Evolutionary conservation across 306 rosid species (phyloP), one percentile per base, ranked within the genome.

Genomic region (Leucaena leucocephala): DNA sequence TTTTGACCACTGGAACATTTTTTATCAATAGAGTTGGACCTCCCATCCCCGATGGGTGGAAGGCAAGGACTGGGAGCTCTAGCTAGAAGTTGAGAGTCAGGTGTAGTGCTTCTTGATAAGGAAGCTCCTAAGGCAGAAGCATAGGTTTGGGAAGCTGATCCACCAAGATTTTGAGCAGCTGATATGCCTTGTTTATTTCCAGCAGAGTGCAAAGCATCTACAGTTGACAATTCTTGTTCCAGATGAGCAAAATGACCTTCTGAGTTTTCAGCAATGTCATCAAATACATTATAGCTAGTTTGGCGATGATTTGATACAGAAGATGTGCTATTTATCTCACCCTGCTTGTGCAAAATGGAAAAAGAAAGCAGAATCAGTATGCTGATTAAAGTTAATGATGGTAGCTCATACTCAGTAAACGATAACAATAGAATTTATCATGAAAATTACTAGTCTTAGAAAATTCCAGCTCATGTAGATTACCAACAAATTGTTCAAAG

Each of bases 1-100:
- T 88, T 87, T 81, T 97, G 90, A 78, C 91, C 84, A 14, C 84
- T 78, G 57, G 88, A 76, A 82, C 71, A 77, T 80, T 93, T 88
- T 88, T 89, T 94, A 54, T 92, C 97, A 6, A 81, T 57, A 14
- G 91, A 61, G 68, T 81, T 49, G 34, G 79, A 85, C 84, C 98
- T 88, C 69, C 98, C 98, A 52, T 91, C 92, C 15, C 98, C 98
- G 76, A 95, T 92, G 58, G 98, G 97, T 48, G 97, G 94, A 79
- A 87, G 89, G 78, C 97, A 88, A 76, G 98, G 97, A 83, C 98
- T 95, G 44, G 97, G 90, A 76, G 93, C 97, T 87, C 98, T 91
- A 19, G 94, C 92, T 71, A 95, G 78, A 81, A 87, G 80, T 75
- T 91, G 98, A n/a, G 95, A 86, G 65, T 95, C 98, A 7, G 98